Conservation (phyloP, 164 flowering plant genomes). For the Piper betle region DNA sequence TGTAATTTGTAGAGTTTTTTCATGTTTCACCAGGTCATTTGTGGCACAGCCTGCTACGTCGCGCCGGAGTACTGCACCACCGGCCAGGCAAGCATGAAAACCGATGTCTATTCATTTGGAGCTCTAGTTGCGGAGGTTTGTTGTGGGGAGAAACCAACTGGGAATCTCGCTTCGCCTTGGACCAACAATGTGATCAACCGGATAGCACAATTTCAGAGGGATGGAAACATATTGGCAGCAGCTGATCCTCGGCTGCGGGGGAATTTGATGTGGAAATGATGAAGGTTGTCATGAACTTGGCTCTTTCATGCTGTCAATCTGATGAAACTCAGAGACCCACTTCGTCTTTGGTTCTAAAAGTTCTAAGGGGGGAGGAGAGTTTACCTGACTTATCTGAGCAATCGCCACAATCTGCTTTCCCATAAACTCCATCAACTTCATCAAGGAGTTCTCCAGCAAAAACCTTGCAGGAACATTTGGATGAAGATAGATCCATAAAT, state of each 20-base stretch:
- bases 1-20: too few species aligned
- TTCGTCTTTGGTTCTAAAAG: conserved; percentile 27
- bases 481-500: neutral
- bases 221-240: conserved; percentile 24
- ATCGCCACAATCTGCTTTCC: too few species aligned
- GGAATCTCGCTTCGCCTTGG: conserved; percentile 3
- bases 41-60: conserved; percentile 34
- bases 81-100: conserved; percentile 33
- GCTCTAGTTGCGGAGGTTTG: conserved; percentile 33
- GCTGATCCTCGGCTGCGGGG: conserved; percentile 16
- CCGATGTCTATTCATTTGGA: conserved; percentile 53
- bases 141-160: conserved; percentile 45
- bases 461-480: neutral
- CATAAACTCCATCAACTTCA: neutral
- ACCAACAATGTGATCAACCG: conserved; percentile 21
- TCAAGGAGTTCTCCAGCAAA: too few species aligned
- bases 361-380: conserved; percentile 9
- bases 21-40: conserved; percentile 10
- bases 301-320: conserved; percentile 38
- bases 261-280: conserved; percentile 24
- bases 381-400: neutral
- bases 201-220: conserved; percentile 39
- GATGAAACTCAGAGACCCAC: conserved; percentile 26
- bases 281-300: conserved; percentile 26
- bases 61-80: conserved; percentile 41